Percentiles rank a stretch among this genome's conserved stretches.
Conservation (phyloP, 2,329 filamentous ascomycete genomes). For the Fusarium xyrophilum region DNA sequence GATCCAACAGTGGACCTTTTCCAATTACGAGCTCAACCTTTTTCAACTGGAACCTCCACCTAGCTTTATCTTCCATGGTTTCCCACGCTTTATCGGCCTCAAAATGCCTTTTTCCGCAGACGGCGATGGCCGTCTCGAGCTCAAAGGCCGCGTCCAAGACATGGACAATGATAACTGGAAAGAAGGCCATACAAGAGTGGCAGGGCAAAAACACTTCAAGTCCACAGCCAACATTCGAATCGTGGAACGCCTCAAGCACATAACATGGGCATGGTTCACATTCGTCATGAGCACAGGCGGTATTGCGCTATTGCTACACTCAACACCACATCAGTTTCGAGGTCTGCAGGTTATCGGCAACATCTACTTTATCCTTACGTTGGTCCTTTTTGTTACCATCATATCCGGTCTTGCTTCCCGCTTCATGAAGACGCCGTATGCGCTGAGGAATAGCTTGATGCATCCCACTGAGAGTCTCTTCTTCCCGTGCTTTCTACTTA, state of each 20-base stretch:
- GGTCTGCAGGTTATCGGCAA: slow-evolving; percentile 57
- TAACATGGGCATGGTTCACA: slow-evolving; percentile 46
- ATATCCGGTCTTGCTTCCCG: slow-evolving; percentile 61
- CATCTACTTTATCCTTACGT: slow-evolving; percentile 57
- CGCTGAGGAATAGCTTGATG: slow-evolving; percentile 54
- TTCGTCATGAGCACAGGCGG: slow-evolving; percentile 47
- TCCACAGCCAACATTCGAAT: slow-evolving; percentile 25
- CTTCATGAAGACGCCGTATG: slow-evolving; percentile 64
- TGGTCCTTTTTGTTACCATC: slow-evolving; percentile 58
- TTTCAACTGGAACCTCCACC: neutral
- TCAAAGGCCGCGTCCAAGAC: slow-evolving; percentile 29
- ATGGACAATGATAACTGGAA: slow-evolving; percentile 40
- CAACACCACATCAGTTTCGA: slow-evolving; percentile 53
- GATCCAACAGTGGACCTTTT: slow-evolving; percentile 9
- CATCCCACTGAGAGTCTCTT: slow-evolving; percentile 67
- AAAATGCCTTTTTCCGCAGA: slow-evolving; percentile 10
- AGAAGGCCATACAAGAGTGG: slow-evolving; percentile 38
- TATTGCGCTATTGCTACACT: slow-evolving; percentile 42
- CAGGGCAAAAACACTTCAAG: slow-evolving; percentile 31
- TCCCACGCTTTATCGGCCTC: neutral
- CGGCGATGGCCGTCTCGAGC: slow-evolving; percentile 13
- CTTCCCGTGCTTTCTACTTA: slow-evolving; percentile 67
- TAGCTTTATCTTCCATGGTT: neutral
- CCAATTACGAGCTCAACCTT: neutral
- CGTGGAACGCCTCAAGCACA: slow-evolving; percentile 36